Conservation (phyloP, 139 green algal species). For the Choricystis sp. region DNA sequence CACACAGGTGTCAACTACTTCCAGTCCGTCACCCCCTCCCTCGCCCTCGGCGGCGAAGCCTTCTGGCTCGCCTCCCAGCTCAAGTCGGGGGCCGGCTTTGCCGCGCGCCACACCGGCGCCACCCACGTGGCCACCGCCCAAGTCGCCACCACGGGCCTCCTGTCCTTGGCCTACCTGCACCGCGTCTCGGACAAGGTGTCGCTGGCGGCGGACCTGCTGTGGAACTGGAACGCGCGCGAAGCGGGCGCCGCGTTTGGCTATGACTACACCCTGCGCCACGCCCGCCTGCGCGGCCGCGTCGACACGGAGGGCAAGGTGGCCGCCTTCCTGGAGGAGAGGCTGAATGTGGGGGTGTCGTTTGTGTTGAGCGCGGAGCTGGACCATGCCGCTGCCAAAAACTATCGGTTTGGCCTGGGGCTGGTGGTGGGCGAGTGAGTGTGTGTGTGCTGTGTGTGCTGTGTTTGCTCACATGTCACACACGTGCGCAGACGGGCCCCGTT, state of each 20-base stretch:
- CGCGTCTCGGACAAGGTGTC: constrained; percentile 83
- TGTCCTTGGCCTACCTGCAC: constrained; percentile 81
- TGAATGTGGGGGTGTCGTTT: constrained; percentile 92
- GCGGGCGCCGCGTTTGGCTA: constrained; percentile 85
- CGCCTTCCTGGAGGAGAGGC: constrained; percentile 80
- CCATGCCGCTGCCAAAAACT: constrained; percentile 73
- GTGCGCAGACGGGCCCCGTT: no score
- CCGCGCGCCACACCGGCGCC: constrained; percentile 50
- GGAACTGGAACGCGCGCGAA: constrained; percentile 75
- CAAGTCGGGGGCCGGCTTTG: constrained; percentile 53
- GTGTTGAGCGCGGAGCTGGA: constrained; percentile 90
- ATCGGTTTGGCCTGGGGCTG: constrained; percentile 94
- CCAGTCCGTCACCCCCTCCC: constrained; percentile 74
- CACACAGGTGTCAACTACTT: constrained; percentile 78
- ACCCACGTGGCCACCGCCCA: constrained; percentile 59
- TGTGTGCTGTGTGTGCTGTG: neutral
- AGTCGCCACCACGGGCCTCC: constrained; percentile 84
- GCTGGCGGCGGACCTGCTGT: constrained; percentile 85
- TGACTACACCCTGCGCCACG: constrained; percentile 83
- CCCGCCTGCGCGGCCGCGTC: constrained; percentile 50
- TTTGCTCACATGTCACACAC: no score
- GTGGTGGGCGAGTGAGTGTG: constrained; percentile 61
- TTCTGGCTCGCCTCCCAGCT: constrained; percentile 82
- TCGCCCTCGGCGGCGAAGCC: constrained; percentile 69
- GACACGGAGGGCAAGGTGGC: constrained; percentile 62